Conservation (phyloP, 2,329 filamentous ascomycete species). For the Macroventuria anomochaeta region DNA sequence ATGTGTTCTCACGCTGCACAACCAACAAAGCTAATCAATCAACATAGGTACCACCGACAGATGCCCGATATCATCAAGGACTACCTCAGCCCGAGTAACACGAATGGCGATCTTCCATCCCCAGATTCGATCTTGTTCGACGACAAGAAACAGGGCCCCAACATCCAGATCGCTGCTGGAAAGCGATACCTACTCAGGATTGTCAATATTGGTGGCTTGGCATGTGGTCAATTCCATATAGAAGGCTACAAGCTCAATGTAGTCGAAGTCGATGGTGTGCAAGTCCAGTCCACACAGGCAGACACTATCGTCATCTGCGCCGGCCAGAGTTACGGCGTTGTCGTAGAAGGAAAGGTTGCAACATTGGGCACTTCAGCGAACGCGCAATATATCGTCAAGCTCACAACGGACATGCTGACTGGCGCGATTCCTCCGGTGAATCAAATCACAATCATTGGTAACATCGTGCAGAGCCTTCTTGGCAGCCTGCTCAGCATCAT, state of each 20-base stretch:
- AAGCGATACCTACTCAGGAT: slow-evolving; percentile 69
- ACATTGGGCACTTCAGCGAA: slow-evolving; percentile 38
- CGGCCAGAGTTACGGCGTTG: slow-evolving; percentile 28
- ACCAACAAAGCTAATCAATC: not conserved
- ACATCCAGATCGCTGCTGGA: slow-evolving; percentile 53
- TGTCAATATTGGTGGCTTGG: slow-evolving; percentile 60
- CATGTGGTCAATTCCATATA: slow-evolving; percentile 53
- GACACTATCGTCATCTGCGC: slow-evolving; percentile 16
- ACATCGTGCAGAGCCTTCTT: slow-evolving; percentile 22
- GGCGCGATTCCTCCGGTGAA: slow-evolving; percentile 27
- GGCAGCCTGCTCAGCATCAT: slow-evolving; percentile 49
- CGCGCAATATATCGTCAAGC: slow-evolving; percentile 63
- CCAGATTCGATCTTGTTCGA: slow-evolving; percentile 75
- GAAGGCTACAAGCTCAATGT: slow-evolving; percentile 51
- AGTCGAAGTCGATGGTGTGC: slow-evolving; percentile 42
- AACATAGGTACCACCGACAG: slow-evolving; percentile 35
- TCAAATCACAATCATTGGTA: slow-evolving; percentile 25
- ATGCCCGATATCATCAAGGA: slow-evolving; percentile 57
- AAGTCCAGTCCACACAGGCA: slow-evolving; percentile 8
- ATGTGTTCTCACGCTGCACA: slow-evolving; percentile 52
- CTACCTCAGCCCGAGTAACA: slow-evolving; percentile 55
- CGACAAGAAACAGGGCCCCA: slow-evolving; percentile 65
- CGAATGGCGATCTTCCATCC: slow-evolving; percentile 66
- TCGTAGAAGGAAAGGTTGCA: slow-evolving; percentile 25
- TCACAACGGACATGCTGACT: slow-evolving; percentile 61